Conservation (phyloP, 2,329 filamentous ascomycete species). For the Aspergillus eucalypticola region DNA sequence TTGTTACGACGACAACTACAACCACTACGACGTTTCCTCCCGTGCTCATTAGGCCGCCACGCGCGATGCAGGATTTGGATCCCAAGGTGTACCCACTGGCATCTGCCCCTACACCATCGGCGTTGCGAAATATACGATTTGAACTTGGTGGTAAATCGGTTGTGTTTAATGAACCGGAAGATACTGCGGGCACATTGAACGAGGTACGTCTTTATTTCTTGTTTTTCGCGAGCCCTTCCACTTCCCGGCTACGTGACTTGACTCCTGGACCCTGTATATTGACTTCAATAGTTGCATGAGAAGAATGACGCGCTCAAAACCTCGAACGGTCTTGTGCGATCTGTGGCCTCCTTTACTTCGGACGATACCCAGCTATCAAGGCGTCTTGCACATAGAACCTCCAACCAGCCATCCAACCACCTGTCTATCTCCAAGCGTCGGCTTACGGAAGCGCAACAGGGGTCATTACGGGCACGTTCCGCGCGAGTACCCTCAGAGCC, state of each 20-base stretch:
- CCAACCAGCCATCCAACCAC: conserved; percentile 27
- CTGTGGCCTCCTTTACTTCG: conserved; percentile 46
- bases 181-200: conserved; percentile 54
- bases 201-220: conserved; percentile 47
- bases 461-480: conserved; percentile 36
- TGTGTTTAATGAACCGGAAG: conserved; percentile 64
- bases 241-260: neutral
- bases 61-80: conserved; percentile 71
- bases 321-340: conserved; percentile 52
- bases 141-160: conserved; percentile 63
- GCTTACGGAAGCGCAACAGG: conserved; percentile 55
- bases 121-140: conserved; percentile 75
- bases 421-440: conserved; percentile 46
- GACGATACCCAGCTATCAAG: conserved; percentile 35
- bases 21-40: conserved; percentile 81
- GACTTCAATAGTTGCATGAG: conserved; percentile 42
- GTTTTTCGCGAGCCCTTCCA: neutral
- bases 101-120: conserved; percentile 74
- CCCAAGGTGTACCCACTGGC: conserved; percentile 89
- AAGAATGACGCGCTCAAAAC: conserved; percentile 47
- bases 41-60: conserved; percentile 73
- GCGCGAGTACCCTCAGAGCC: conserved; percentile 48
- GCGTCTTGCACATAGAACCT: conserved; percentile 27
- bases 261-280: conserved; percentile 6
- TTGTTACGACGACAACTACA: conserved; percentile 87